Evolutionary conservation across 805 yeast species (phyloP), one percentile per base, ranked within the genome.

Genomic region (Wickerhamomyces kurtzmanii): DNA sequence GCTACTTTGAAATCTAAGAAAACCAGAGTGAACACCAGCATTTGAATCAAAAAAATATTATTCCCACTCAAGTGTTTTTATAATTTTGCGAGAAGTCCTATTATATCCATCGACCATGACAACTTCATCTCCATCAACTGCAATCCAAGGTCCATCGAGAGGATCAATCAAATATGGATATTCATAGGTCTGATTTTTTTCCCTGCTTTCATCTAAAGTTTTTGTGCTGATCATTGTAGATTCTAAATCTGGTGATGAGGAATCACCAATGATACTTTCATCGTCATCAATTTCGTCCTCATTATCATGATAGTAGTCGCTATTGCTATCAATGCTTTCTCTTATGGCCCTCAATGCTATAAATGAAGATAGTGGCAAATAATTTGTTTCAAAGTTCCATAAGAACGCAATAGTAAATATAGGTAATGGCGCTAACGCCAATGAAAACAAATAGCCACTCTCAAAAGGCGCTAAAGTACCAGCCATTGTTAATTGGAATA

Each of bases 401-500:
- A 79, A 61, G 32, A 76, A 67, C 18, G 71, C 65, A 15, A 76
- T 40, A 0, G 93, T 78, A 5, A 75, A 51, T 10, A 83, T 41
- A 2, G 95, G 89, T 26, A 86, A 59, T 2, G 97, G 97, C 4
- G 75, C 55, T 19, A 91, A 59, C 40, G 75, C 64, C 19, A 78
- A 58, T 0, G 96, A 85, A 24, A 84, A 60, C 6, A 74, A 56
- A 59, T 72, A 87, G 1, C 91, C 94, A 36, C 75, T 73, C 45
- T 82, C 86, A 31, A 84, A 63, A 9, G 66, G 66, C 2, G 83
- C 86, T 38, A 89, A 63, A 2, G 94, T 76, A 5, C 97, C 97
- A 3, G 89, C 89, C 84, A 87, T 86, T 20, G 95, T 85, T 28
- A 89, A 54, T 51, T 91, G 98, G 51, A 91, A 85, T 12, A 89